A percentile compares a stretch with the other conserved stretches of the same genome.
phyloP scores from a whole-genome alignment of 805 yeast species.

The Saccharomycopsis oosterbeekiorum region DNA sequence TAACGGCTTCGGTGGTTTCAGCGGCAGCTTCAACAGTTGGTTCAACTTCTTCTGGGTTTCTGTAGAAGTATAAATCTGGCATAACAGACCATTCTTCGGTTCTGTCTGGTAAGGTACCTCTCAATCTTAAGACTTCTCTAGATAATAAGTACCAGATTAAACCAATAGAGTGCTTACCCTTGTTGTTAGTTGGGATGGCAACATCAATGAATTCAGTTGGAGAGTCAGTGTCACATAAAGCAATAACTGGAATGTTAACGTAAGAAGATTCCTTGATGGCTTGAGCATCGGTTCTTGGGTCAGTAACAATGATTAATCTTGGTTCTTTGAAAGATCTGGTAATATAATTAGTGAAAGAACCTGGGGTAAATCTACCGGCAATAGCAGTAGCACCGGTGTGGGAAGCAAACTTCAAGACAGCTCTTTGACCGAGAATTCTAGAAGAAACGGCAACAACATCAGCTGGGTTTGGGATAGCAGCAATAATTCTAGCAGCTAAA shows the following conservation, averaged over 20 bases:
- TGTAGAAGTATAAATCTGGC: slow-evolving; percentile 99
- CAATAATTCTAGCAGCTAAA: slow-evolving; percentile 98
- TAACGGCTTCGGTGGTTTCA: slow-evolving; percentile 45
- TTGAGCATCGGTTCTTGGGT: slow-evolving; percentile 99
- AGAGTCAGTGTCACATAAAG: slow-evolving; percentile 96
- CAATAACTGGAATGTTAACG: slow-evolving; percentile 99
- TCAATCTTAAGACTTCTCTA: slow-evolving; percentile 98
- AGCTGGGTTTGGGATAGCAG: slow-evolving; percentile 97
- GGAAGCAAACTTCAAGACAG: slow-evolving; percentile 97
- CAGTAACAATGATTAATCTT: slow-evolving; percentile 97
- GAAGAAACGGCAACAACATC: slow-evolving; percentile 99
- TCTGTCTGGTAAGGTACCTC: slow-evolving; percentile 97
- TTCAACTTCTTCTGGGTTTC: slow-evolving; percentile 99
- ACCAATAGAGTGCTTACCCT: slow-evolving; percentile 99
- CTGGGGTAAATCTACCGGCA: slow-evolving; percentile 99
- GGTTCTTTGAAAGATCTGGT: slow-evolving; percentile 99
- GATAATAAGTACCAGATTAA: slow-evolving; percentile 99
- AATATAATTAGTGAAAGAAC: slow-evolving; percentile 99
- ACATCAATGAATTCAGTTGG: slow-evolving; percentile 99
- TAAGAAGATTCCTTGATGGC: slow-evolving; percentile 99
- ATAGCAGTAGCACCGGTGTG: slow-evolving; percentile 99
- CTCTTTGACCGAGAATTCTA: slow-evolving; percentile 99
- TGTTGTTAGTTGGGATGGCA: slow-evolving; percentile 99
- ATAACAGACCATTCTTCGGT: slow-evolving; percentile 95
- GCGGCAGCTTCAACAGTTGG: slow-evolving; percentile 54